Percentiles rank a stretch among this genome's conserved stretches.
Evolutionary conservation across 805 yeast species (phyloP).

Genomic region (Teunomyces pallodes): DNA sequence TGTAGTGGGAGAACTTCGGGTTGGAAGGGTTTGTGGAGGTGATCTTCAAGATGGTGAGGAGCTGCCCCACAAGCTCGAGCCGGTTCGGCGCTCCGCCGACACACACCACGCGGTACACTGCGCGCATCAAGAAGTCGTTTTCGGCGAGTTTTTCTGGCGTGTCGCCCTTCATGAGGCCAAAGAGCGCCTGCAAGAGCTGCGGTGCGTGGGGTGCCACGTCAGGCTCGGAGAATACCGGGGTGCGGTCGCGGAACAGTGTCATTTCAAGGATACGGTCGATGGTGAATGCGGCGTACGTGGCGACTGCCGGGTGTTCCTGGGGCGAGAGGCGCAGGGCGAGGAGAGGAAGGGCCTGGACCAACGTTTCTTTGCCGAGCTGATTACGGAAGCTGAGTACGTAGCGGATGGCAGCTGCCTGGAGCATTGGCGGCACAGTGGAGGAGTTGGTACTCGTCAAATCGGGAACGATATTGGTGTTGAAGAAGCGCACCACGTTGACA

Average conservation of each 20-base stretch:
- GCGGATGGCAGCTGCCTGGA: conserved; percentile 89
- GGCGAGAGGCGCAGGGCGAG: conserved; percentile 63
- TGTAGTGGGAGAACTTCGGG: conserved; percentile 87
- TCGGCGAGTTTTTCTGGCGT: conserved; percentile 90
- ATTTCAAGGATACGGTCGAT: conserved; percentile 84
- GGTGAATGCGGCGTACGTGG: conserved; percentile 91
- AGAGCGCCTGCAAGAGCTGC: conserved; percentile 62
- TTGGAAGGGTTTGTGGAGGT: conserved; percentile 91
- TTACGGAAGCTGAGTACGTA: conserved; percentile 87
- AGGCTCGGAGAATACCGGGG: conserved; percentile 62
- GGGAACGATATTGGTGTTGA: conserved; percentile 74
- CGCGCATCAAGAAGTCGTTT: conserved; percentile 89
- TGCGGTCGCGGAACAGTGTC: conserved; percentile 52
- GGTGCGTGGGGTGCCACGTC: conserved; percentile 65
- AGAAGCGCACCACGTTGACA: conserved; percentile 84
- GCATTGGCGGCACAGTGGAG: conserved; percentile 60
- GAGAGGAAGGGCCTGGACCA: conserved; percentile 75
- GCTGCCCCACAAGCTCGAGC: conserved; percentile 55
- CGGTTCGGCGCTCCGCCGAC: conserved; percentile 54
- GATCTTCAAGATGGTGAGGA: conserved; percentile 63
- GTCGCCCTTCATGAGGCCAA: conserved; percentile 53
- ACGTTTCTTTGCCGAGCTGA: conserved; percentile 84
- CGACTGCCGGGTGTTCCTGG: conserved; percentile 68
- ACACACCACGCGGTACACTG: conserved; percentile 77
- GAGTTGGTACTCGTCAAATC: conserved; percentile 53